Evolutionary conservation across 495 filamentous ascomycete species (phyloP).

Genomic region (Trichoderma virens): DNA sequence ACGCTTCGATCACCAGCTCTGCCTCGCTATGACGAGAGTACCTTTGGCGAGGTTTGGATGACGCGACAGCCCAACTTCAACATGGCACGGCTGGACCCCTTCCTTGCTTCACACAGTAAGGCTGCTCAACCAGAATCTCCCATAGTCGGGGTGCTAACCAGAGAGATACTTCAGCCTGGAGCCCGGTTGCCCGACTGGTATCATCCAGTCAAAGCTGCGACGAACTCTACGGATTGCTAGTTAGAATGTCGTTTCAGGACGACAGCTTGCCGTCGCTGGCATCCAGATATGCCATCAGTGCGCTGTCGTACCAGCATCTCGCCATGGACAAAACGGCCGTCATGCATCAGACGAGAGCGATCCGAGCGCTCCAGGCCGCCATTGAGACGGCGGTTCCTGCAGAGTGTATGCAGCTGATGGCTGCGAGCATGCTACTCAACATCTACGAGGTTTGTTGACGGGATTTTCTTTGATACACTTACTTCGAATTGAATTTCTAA

Average conservation of each 20-base stretch:
- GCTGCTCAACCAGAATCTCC: too few relatives aligned
- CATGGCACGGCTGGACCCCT: constrained; percentile 8
- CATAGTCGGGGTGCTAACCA: not conserved
- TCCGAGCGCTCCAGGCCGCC: constrained; percentile 14
- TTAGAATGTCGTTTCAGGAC: constrained; percentile 17
- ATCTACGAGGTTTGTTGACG: constrained; percentile 16
- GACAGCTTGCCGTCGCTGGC: constrained; percentile 15
- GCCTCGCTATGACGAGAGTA: not conserved
- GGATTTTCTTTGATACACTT: too few relatives aligned
- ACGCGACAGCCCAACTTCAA: not conserved
- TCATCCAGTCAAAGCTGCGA: constrained; percentile 12
- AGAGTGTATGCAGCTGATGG: constrained; percentile 16
- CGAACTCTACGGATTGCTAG: constrained; percentile 14
- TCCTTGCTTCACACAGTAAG: not conserved
- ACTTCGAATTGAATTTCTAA: too few relatives aligned
- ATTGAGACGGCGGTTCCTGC: constrained; percentile 4
- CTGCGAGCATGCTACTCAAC: constrained; percentile 20
- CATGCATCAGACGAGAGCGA: constrained; percentile 13
- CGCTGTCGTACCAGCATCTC: constrained; percentile 16
- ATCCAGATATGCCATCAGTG: constrained; percentile 16
- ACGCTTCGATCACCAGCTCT: not conserved
- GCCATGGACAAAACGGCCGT: constrained; percentile 9
- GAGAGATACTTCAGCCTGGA: constrained; percentile 2
- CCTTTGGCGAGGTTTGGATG: not conserved
- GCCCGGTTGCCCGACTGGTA: constrained; percentile 10